Evolutionary conservation across 164 flowering plant species (phyloP), one percentile per base, ranked within the genome.

Genomic region (Kalanchoe fedtschenkoi): DNA sequence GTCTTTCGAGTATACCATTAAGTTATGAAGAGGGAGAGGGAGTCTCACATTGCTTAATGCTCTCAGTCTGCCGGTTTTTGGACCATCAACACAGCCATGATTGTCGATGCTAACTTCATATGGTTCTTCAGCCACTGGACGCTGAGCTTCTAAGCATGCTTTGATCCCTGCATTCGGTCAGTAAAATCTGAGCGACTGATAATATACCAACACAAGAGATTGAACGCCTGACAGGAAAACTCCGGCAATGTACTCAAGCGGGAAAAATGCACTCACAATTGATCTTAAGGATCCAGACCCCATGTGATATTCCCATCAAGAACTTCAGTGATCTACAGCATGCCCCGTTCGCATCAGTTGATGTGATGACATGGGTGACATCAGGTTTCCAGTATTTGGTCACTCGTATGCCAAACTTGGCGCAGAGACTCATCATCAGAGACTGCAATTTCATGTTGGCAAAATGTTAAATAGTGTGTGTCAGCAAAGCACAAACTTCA

Each of bases 301-400:
- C 91, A 64, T 71, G 58, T 69, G 83, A 72, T 62, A 86, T 81
- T 33, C 78, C 91, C 88, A 83, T 81, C 62, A 85, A 80, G 39
- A 78, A 75, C 69, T 83, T 85, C 37, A 77, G 30, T n/a, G 87
- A 80, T 68, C 87, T 78, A 62, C 72, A 68, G 69, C 78, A 80
- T 22, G 83, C 81, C 39, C 87, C 87, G 33, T 61, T 70, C 24
- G 62, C 74, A 78, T 80, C 76, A 61, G 86, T 77, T 39, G 86
- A 76, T 32, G 91, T 81, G 71, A 86, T 78, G 35, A 86, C 82
- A 74, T 86, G 91, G 34, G 88, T 83, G 39, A 81, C 82, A 68
- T 72, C 68, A 68, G 82, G 65, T 7, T 59, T 70, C 88, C 88
- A 86, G 16, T 32, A 54, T 72, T 77, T 83, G 32, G 70, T 19